Conservation (phyloP, 495 filamentous ascomycete genomes). For the Penicillium taxi region DNA sequence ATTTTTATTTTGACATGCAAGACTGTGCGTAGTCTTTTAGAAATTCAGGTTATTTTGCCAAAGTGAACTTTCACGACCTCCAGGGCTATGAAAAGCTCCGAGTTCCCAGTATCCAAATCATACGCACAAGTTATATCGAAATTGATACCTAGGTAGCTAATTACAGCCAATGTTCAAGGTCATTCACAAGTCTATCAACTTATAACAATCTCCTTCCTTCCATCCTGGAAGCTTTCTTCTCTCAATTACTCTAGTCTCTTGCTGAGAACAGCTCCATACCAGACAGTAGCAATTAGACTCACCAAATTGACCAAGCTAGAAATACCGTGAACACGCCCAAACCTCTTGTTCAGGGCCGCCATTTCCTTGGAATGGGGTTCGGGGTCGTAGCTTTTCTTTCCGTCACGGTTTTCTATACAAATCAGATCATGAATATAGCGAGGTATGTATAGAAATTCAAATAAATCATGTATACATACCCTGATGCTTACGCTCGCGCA, state of each 20-base stretch:
- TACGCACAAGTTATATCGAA: no score
- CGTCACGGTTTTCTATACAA: constrained; percentile 60
- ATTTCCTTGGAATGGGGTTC: constrained; percentile 74
- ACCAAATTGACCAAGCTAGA: constrained; percentile 68
- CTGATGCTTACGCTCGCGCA: constrained; percentile 67
- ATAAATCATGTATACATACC: constrained; percentile 39
- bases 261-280: constrained; percentile 65
- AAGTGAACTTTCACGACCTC: no score
- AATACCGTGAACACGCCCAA: constrained; percentile 68
- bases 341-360: constrained; percentile 69
- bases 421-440: not conserved
- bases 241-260: constrained; percentile 40
- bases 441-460: not conserved
- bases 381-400: constrained; percentile 71
- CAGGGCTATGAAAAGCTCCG: no score
- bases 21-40: no score
- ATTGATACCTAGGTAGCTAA: no score
- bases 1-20: no score
- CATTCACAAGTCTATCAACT: no score
- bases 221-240: not conserved
- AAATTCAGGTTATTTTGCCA: no score
- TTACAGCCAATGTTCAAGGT: no score
- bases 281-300: constrained; percentile 55
- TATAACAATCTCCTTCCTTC: no score
- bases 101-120: no score